phyloP scores from a whole-genome alignment of 163 green algal species.

The Coccomyxa subellipsoidea region DNA sequence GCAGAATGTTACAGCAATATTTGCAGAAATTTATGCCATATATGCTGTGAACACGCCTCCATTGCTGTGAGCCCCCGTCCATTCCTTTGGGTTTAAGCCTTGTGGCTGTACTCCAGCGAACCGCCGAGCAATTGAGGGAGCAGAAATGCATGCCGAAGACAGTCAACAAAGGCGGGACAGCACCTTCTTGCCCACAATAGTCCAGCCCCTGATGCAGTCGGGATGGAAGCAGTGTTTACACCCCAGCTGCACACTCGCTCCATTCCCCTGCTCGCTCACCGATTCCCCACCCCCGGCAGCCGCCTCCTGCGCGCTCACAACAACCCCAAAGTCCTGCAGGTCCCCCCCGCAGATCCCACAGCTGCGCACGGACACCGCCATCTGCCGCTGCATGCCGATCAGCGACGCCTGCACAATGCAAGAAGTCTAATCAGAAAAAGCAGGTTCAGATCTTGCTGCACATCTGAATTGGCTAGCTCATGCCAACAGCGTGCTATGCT shows the following conservation, averaged over 20 bases:
- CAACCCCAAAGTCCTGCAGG: constrained; percentile 14
- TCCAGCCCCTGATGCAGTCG: constrained; percentile 81
- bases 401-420: constrained; percentile 21
- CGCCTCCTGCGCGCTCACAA: neutral
- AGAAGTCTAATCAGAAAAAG: neutral
- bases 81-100: no score
- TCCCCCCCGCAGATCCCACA: constrained; percentile 80
- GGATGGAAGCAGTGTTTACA: constrained; percentile 91
- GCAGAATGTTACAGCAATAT: no score
- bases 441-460: neutral
- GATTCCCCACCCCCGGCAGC: neutral
- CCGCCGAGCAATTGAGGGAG: no score
- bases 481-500: neutral
- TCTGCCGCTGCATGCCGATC: constrained; percentile 43
- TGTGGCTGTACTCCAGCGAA: no score
- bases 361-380: constrained; percentile 57
- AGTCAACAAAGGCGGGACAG: neutral
- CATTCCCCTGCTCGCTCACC: neutral
- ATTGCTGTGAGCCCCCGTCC: no score
- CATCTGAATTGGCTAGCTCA: neutral
- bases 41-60: no score
- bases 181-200: constrained; percentile 68
- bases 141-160: no score
- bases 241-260: constrained; percentile 63
- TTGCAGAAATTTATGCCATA: no score